A percentile compares a stretch with the other conserved stretches of the same genome.
Conservation (phyloP, 177 flowering plant genomes). For the Tripterygium wilfordii region DNA sequence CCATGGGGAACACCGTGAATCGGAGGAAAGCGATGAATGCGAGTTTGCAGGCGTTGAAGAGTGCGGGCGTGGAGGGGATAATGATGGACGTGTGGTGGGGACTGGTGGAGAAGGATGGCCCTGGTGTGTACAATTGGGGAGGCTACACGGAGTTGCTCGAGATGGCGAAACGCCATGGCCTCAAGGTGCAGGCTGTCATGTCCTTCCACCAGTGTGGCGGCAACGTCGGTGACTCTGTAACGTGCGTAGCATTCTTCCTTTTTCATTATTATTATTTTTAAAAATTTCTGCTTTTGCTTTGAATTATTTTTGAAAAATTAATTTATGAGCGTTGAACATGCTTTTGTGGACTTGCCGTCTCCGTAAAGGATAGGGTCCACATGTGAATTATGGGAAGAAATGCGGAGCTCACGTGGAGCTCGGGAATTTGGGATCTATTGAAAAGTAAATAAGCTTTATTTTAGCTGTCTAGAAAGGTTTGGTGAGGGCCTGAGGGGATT, state of each 20-base stretch:
- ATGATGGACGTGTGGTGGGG: conserved; percentile 99
- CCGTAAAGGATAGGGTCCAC: no score
- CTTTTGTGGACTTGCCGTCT: no score
- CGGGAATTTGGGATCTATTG: no score
- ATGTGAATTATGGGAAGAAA: no score
- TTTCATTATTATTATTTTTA: conserved; percentile 1
- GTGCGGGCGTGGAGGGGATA: conserved; percentile 92
- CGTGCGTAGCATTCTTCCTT: conserved; percentile 37
- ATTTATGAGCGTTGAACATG: not conserved
- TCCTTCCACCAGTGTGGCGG: conserved; percentile 98
- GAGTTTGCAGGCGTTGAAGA: conserved; percentile 77
- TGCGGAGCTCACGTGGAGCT: no score
- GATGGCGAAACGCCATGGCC: conserved; percentile 80
- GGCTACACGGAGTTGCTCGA: conserved; percentile 82
- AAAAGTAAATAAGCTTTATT: no score
- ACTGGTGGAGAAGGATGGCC: conserved; percentile 75
- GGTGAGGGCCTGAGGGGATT: no score
- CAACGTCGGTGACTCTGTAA: conserved; percentile 91
- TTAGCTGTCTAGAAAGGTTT: no score
- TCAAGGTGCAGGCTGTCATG: conserved; percentile 98
- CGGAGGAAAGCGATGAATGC: conserved; percentile 84
- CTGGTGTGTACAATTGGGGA: conserved; percentile 85
- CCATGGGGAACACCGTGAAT: conserved; percentile 56
- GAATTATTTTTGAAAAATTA: not conserved
- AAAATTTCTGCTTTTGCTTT: not conserved